Conservation (phyloP, 163 green algal species). For the Dunaliella salina region DNA sequence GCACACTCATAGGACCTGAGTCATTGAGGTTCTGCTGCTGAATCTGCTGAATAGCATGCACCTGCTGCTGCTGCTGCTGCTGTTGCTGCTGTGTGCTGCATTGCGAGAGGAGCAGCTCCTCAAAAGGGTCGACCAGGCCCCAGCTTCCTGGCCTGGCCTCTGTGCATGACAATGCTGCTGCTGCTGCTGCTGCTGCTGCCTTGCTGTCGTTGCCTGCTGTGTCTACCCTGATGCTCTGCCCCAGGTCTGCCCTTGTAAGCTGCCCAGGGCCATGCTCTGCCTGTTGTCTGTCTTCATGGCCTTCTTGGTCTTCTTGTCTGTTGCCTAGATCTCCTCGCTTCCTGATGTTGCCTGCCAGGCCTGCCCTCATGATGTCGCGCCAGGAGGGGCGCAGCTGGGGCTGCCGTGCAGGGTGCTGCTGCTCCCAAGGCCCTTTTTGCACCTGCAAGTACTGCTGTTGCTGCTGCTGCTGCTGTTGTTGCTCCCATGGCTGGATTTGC, state of each 20-base stretch:
- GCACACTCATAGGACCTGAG: too few species aligned
- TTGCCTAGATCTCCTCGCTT: background rate
- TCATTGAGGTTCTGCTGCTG: background rate
- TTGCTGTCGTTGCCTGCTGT: background rate
- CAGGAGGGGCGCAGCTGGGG: background rate
- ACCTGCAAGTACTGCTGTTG: background rate
- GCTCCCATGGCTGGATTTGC: background rate
- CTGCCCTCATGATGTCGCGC: background rate
- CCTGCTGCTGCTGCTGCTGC: background rate
- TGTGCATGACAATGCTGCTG: background rate
- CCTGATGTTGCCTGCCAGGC: background rate
- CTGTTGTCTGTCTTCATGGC: background rate
- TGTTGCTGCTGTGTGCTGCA: background rate
- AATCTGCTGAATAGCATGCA: too few species aligned
- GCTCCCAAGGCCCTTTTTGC: background rate
- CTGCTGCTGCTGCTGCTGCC: background rate
- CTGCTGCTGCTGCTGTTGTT: slow-evolving; percentile 6
- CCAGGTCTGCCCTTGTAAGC: background rate
- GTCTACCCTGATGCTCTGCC: background rate
- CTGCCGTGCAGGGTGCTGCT: background rate
- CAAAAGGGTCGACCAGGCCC: background rate
- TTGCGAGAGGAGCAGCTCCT: background rate
- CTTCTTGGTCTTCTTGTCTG: background rate
- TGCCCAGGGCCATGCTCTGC: too few species aligned
- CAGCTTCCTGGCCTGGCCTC: background rate